Base-by-base conservation (phyloP, 352 stramenopile genomes). In the Phytophthora ramorum region DNA sequence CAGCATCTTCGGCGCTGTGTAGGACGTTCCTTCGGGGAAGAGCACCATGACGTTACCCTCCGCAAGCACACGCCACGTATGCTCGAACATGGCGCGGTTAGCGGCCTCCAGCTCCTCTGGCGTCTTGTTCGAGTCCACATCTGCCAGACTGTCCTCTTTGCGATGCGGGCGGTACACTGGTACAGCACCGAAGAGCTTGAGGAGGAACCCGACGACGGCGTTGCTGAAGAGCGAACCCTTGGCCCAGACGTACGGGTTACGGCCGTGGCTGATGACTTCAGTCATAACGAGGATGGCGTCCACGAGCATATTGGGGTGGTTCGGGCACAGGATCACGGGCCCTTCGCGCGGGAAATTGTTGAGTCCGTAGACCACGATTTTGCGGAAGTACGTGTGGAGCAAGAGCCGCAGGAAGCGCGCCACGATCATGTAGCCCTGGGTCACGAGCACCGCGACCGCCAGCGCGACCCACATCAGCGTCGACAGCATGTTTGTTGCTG, bases 231-330 rank as follows among this genome's bases (percentile, higher is more conserved):
- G 70, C 47, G 85, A 87, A n/a, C 83, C 85, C 56, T 93, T 93
- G 37, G 75, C 83, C 85, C 85, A 93, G 12, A 85, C 73, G 65
- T 88, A 93, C 38, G 85, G 79, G 44, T 76, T 76, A 49, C 83
- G 83, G 8, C 80, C 80, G 30, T 82, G 68, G 24, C 58, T 73
- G n/a, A 63, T 71, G 26, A 71, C 81, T 62, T 93, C 81, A n/a
- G 83, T 92, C 55, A 92, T 81, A 30, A 92, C 82, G n/a, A 93
- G 70, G 35, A 92, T 76, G 61, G 75, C 73, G 57, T 93, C 85
- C 17, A 93, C 82, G 32, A 93, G 78, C 85, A 93, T 93, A 61
- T 93, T 93, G 4, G 85, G 85, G 58, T 93, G 85, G 68, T 93
- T 93, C 8, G 85, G 81, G 19, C 83, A 93, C 52, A 93, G 49